A percentile compares a stretch with the other conserved stretches of the same genome.
Evolutionary conservation across 768 basidiomycete species (phyloP).

Genomic region (Cyathus striatus): DNA sequence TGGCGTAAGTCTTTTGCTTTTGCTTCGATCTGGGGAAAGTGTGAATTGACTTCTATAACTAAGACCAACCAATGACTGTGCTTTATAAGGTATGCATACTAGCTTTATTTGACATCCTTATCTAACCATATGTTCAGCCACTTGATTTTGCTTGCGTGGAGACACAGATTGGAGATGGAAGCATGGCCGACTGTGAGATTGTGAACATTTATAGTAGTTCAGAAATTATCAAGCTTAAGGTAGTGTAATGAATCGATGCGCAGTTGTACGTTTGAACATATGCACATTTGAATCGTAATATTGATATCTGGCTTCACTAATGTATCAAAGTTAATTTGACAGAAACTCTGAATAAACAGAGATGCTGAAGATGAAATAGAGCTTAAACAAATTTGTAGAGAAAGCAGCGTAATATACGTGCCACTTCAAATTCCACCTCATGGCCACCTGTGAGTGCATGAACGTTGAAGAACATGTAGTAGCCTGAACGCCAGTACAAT

Average conservation of each 20-base stretch:
- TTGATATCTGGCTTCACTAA: too few relatives aligned
- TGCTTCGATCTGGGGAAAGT: conserved; percentile 2
- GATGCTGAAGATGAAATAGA: too few relatives aligned
- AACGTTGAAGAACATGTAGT: too few relatives aligned
- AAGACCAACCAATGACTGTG: conserved; percentile 93
- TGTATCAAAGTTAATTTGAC: too few relatives aligned
- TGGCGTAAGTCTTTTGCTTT: conserved; percentile 74
- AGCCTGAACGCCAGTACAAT: too few relatives aligned
- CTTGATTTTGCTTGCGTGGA: conserved; percentile 89
- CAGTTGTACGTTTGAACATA: too few relatives aligned
- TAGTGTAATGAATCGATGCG: conserved; percentile 13
- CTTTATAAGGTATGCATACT: conserved; percentile 52
- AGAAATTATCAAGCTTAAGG: conserved; percentile 25
- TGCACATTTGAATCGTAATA: too few relatives aligned
- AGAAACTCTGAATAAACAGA: too few relatives aligned
- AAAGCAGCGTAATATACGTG: too few relatives aligned
- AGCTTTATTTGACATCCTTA: conserved; percentile 4
- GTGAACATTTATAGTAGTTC: conserved; percentile 41
- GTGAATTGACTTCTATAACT: background rate
- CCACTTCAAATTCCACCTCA: too few relatives aligned
- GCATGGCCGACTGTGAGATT: conserved; percentile 81
- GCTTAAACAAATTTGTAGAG: too few relatives aligned
- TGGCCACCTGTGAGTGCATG: too few relatives aligned
- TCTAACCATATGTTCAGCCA: conserved; percentile 32
- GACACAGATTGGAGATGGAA: conserved; percentile 84